Evolutionary conservation across 306 rosid species (phyloP).

Genomic region (Inga leiocalycina): DNA sequence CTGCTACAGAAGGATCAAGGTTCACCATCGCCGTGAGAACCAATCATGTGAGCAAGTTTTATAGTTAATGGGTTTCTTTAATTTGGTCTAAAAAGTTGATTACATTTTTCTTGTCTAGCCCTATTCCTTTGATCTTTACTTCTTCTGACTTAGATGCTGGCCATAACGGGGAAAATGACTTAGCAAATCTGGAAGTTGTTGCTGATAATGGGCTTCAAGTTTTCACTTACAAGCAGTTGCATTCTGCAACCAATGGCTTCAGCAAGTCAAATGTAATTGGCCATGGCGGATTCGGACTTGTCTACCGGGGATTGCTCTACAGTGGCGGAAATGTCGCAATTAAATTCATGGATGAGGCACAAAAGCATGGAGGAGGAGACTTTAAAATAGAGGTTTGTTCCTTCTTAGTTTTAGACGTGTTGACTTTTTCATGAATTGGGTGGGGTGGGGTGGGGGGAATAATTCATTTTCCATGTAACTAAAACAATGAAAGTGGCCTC

Average conservation of each 20-base stretch:
- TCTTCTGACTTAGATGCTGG: conserved; percentile 31
- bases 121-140: background rate
- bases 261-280: conserved; percentile 92
- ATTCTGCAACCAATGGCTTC: conserved; percentile 88
- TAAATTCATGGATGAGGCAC: conserved; percentile 88
- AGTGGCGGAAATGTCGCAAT: conserved; percentile 87
- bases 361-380: conserved; percentile 95
- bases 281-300: conserved; percentile 86
- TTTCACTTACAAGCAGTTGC: conserved; percentile 89
- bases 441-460: background rate
- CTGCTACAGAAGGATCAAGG: conserved; percentile 73
- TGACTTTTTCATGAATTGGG: conserved; percentile 4
- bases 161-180: conserved; percentile 46
- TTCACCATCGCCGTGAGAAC: conserved; percentile 55
- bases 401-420: conserved; percentile 17
- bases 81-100: background rate
- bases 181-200: conserved; percentile 60
- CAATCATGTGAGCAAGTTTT: conserved; percentile 50
- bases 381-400: conserved; percentile 81
- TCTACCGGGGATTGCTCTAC: conserved; percentile 81
- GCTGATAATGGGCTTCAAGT: conserved; percentile 72
- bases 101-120: conserved; percentile 8
- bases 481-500: conserved; percentile 5
- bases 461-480: background rate
- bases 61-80: background rate